A percentile compares a stretch with the other conserved stretches of the same genome.
These are phyloP conservation scores for Cladorrhinum sp. DNA, from an alignment of 2,329 filamentous ascomycete species.

Conservation along the genomic window DNA sequence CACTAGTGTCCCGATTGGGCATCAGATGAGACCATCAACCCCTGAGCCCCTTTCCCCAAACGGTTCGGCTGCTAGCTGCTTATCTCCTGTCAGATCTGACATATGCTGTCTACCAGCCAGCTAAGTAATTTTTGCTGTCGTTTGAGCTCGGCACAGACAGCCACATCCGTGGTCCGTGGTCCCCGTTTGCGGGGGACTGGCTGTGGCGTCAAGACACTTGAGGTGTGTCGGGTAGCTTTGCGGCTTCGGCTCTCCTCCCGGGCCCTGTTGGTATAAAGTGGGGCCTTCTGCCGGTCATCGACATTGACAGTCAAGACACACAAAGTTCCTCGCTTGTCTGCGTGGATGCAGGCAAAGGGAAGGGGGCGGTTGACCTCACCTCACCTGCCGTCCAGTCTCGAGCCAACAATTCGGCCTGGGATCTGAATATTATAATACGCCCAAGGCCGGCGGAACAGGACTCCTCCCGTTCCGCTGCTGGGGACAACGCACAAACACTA, in stretches of 20 bases:
- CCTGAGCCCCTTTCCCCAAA: background rate
- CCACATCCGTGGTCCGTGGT: background rate
- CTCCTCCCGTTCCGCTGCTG: constrained; percentile 10
- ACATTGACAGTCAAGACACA: constrained; percentile 2
- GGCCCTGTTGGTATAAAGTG: background rate
- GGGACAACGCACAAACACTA: constrained; percentile 16
- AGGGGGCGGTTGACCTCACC: background rate
- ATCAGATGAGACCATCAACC: background rate
- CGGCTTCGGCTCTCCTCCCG: constrained; percentile 9
- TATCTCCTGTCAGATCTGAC: constrained; percentile 15
- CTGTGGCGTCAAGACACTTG: constrained; percentile 4
- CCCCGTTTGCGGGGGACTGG: constrained; percentile 15
- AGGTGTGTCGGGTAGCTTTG: constrained; percentile 7
- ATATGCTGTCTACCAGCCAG: constrained; percentile 3
- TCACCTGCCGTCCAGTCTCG: constrained; percentile 3
- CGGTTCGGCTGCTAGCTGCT: constrained; percentile 1
- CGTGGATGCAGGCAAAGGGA: background rate
- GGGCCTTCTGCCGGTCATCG: constrained; percentile 10
- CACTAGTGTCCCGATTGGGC: constrained; percentile 7
- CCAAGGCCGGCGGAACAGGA: constrained; percentile 5
- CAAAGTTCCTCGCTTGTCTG: constrained; percentile 1
- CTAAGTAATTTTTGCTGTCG: background rate
- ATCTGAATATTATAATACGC: constrained; percentile 3
- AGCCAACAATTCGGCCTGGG: constrained; percentile 10
- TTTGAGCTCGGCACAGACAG: background rate